Percentiles rank a stretch among this genome's conserved stretches.
These are phyloP conservation scores for Stachybotrys echinatus DNA, from an alignment of 2,329 filamentous ascomycete genomes.

Conservation along the genomic window DNA sequence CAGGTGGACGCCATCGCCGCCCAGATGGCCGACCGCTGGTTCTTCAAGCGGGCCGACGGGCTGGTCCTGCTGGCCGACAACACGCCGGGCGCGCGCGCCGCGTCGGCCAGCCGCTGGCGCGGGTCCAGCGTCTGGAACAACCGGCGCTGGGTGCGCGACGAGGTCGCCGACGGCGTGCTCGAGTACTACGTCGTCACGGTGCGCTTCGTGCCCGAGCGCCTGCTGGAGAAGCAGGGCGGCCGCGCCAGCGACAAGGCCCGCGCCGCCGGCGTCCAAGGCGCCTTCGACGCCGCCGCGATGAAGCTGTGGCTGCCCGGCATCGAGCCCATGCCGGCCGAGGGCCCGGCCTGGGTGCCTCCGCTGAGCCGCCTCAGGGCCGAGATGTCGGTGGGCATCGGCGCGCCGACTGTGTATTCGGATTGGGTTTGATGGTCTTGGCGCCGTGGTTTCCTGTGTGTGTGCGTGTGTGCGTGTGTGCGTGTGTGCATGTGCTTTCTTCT, in stretches of 20 bases:
- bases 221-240: background rate
- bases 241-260: background rate
- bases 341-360: too few species aligned
- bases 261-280: background rate
- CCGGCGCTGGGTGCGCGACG: slow-evolving; percentile 35
- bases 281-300: background rate
- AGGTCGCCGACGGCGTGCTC: slow-evolving; percentile 28
- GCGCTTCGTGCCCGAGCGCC: slow-evolving; percentile 18
- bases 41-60: slow-evolving; percentile 22
- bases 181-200: slow-evolving; percentile 39
- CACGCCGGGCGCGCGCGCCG: slow-evolving; percentile 11
- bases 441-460: too few species aligned
- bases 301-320: background rate
- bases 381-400: too few species aligned
- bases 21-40: slow-evolving; percentile 15
- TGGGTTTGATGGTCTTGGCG: too few species aligned
- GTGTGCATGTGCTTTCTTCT: too few species aligned
- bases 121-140: slow-evolving; percentile 36
- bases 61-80: slow-evolving; percentile 21
- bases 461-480: too few species aligned
- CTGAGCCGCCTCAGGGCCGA: too few species aligned
- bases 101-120: slow-evolving; percentile 31
- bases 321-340: background rate
- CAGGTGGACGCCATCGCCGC: slow-evolving; percentile 39
- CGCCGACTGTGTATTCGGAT: too few species aligned